Conservation (phyloP, 495 filamentous ascomycete genomes). For the Penicillium cosmopolitanum region DNA sequence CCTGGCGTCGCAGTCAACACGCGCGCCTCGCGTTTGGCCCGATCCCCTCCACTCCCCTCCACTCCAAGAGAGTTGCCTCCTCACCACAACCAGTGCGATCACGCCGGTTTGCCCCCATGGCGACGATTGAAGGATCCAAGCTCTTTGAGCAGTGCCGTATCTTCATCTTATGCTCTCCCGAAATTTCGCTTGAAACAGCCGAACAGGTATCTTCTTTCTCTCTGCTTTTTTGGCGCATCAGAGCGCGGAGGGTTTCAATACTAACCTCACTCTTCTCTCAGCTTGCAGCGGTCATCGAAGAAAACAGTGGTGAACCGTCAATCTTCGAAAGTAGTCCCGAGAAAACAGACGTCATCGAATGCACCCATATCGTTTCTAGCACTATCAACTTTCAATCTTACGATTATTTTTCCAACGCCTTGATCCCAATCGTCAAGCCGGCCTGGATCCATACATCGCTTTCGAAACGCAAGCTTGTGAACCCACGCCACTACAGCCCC, state of each 20-base stretch:
- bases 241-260: conserved; percentile 8
- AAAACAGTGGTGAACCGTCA: conserved; percentile 57
- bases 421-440: conserved; percentile 84
- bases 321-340: conserved; percentile 48
- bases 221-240: conserved; percentile 2
- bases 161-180: conserved; percentile 50
- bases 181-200: conserved; percentile 48
- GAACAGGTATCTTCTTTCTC: conserved; percentile 39
- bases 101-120: conserved; percentile 31
- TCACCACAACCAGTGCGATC: conserved; percentile 1
- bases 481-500: conserved; percentile 81
- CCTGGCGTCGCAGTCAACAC: conserved; percentile 13
- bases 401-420: conserved; percentile 63
- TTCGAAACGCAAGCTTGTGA: conserved; percentile 67
- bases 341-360: conserved; percentile 56
- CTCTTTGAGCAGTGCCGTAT: conserved; percentile 50
- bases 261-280: conserved; percentile 16
- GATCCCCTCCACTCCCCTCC: too few relatives aligned
- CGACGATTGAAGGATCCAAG: conserved; percentile 31
- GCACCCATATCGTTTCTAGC: conserved; percentile 82
- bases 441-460: conserved; percentile 77
- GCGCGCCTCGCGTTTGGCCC: conserved; percentile 14
- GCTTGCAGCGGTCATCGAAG: conserved; percentile 44
- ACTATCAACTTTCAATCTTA: conserved; percentile 90
- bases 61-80: background rate